Percentiles rank a stretch among this genome's conserved stretches.
These are phyloP conservation scores for Euphorbia celastroides DNA, from an alignment of 441 rosid genomes.

Conservation along the genomic window DNA sequence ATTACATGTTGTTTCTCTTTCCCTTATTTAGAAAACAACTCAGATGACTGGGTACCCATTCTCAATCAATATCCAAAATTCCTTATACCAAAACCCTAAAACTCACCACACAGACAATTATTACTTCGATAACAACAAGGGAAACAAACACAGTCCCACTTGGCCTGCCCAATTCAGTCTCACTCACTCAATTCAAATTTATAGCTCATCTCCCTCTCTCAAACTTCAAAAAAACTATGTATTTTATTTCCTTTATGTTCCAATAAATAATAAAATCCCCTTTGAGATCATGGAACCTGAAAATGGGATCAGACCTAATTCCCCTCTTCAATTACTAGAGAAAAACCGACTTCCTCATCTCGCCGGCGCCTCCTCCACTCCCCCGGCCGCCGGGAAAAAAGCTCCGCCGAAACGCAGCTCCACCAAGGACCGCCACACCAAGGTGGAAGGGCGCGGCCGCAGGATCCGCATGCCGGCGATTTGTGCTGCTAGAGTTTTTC, in stretches of 20 bases:
- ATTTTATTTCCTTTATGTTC: neutral
- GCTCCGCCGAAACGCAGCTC: constrained; percentile 76
- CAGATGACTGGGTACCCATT: too few species aligned
- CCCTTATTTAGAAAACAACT: too few species aligned
- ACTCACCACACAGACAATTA: neutral
- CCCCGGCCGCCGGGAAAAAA: constrained; percentile 47
- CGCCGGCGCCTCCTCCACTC: constrained; percentile 55
- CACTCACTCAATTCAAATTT: constrained; percentile 4
- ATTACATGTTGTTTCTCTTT: too few species aligned
- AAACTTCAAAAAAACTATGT: neutral
- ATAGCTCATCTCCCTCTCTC: neutral
- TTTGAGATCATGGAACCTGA: constrained; percentile 44
- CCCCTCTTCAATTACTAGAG: constrained; percentile 66
- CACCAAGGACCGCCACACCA: constrained; percentile 78
- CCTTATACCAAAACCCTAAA: too few species aligned
- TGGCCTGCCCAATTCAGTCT: constrained; percentile 34
- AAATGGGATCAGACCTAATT: constrained; percentile 47
- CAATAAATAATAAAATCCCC: neutral
- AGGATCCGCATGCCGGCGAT: constrained; percentile 96
- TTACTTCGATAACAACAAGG: neutral
- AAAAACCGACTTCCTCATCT: constrained; percentile 46
- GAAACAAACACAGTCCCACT: constrained; percentile 35
- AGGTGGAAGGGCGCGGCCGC: constrained; percentile 96
- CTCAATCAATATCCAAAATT: too few species aligned
- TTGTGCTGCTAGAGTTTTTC: constrained; percentile 98